Evolutionary conservation across 257 asterid genomes (phyloP), one percentile per base, ranked within the genome.

Genomic region (Voacanga thouarsii): DNA sequence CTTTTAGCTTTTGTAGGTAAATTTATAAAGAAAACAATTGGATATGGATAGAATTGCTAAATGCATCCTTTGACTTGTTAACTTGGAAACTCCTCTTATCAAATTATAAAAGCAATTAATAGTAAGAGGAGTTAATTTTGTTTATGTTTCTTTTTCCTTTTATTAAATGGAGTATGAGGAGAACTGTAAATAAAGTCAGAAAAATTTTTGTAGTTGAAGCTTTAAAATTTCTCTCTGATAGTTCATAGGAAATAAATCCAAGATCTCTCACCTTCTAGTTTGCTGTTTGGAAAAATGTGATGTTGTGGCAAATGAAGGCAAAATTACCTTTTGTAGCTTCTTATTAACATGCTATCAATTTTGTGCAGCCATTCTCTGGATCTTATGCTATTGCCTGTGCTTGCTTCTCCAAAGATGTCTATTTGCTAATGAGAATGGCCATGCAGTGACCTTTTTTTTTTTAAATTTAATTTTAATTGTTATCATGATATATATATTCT

Each of bases 351-450:
- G 18, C 21, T 37, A 55, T 19, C 51, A 37, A 19, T 9, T 43
- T 59, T n/a, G 19, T 14, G 14, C 7, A 30, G 28, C 18, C 66
- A 60, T 60, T 60, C 18, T 63, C 69, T 28, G 28, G 8, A 21
- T 28, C 12, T 56, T 15, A 18, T 47, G 18, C 26, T 12, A 37
- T 23, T 64, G 21, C 19, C 30, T 45, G 26, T 33, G 45, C 43
- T 65, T 76, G 67, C 65, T 65, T 66, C 59, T 65, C 64, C 14
- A 21, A 12, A 2, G 53, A 65, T 65, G 39, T 66, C 65, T 76
- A 12, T 65, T 28, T 26, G 69, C 14, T 8, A 41, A 64, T 26
- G 4, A 24, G 18, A 12, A 5, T 64, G 23, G n/a, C 16, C 30
- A 12, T 64, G 44, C 70, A 24, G 70, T 30, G 44, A 64, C 19